Conservation (phyloP, 208 protist genomes). For the Acanthamoeba sp. region DNA sequence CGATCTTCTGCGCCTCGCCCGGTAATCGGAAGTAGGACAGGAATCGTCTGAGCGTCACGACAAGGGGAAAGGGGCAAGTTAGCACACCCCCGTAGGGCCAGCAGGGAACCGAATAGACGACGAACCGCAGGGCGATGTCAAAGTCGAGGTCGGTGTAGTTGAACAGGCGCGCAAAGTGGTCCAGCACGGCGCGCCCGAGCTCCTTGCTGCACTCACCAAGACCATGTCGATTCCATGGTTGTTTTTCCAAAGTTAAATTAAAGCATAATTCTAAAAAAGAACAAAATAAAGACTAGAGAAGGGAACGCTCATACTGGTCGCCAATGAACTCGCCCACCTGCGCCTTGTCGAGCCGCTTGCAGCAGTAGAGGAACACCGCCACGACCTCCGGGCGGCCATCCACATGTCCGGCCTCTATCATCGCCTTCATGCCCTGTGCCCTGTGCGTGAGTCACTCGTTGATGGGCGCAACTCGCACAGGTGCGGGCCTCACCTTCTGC, state of each 20-base stretch:
- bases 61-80: too few relatives aligned
- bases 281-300: not conserved
- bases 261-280: not conserved
- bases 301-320: not conserved
- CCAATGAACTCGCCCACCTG: not conserved
- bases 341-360: slow-evolving; percentile 21
- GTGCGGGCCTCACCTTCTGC: not conserved
- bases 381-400: not conserved
- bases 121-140: slow-evolving; percentile 29
- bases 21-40: slow-evolving; percentile 93
- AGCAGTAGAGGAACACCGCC: not conserved
- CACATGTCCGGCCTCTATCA: not conserved
- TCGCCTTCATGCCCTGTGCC: not conserved
- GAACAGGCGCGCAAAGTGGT: not conserved
- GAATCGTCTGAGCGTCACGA: slow-evolving; percentile 88
- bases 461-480: too few relatives aligned
- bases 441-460: too few relatives aligned
- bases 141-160: slow-evolving; percentile 31
- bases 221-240: too few relatives aligned
- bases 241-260: too few relatives aligned
- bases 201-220: not conserved
- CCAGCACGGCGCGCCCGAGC: not conserved
- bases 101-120: not conserved
- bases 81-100: too few relatives aligned
- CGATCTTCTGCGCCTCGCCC: slow-evolving; percentile 96